Conservation (phyloP, 2,329 filamentous ascomycete genomes). For the Colletotrichum orchidophilum region DNA sequence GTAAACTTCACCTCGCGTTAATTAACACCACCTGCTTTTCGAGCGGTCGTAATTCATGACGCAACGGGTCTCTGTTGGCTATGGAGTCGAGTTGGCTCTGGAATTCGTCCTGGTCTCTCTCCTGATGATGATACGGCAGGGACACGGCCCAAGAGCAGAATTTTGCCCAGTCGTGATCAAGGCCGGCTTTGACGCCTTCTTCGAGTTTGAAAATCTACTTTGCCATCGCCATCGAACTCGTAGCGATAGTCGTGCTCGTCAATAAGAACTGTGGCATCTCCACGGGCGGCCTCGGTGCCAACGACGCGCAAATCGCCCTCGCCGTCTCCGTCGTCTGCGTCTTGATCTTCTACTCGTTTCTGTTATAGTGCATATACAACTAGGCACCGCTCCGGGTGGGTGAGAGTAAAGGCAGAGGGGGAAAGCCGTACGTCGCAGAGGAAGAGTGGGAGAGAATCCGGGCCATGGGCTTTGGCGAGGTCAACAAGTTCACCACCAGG, state of each 20-base stretch:
- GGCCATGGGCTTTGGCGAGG: neutral
- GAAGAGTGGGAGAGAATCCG: neutral
- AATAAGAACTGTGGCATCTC: constrained; percentile 39
- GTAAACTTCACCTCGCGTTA: neutral
- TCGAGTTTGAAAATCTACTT: constrained; percentile 29
- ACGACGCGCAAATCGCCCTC: constrained; percentile 37
- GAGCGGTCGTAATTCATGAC: neutral
- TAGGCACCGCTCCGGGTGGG: constrained; percentile 34
- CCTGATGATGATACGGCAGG: neutral
- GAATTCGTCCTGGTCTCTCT: neutral
- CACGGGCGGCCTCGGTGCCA: constrained; percentile 35
- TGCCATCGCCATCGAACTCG: constrained; percentile 36
- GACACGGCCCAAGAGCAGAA: constrained; percentile 24
- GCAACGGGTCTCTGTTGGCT: neutral
- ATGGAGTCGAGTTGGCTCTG: neutral
- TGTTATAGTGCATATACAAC: constrained; percentile 38
- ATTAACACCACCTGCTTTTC: neutral
- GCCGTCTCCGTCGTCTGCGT: constrained; percentile 34
- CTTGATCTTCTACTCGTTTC: constrained; percentile 38
- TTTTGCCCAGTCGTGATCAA: neutral
- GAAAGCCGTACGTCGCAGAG: neutral
- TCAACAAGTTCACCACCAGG: neutral
- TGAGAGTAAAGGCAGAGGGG: neutral
- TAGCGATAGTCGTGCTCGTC: constrained; percentile 35
- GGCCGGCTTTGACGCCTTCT: constrained; percentile 5